These are phyloP conservation scores for Xanthoconium stramineum DNA, from an alignment of 768 basidiomycete genomes.

Conservation along the genomic window DNA sequence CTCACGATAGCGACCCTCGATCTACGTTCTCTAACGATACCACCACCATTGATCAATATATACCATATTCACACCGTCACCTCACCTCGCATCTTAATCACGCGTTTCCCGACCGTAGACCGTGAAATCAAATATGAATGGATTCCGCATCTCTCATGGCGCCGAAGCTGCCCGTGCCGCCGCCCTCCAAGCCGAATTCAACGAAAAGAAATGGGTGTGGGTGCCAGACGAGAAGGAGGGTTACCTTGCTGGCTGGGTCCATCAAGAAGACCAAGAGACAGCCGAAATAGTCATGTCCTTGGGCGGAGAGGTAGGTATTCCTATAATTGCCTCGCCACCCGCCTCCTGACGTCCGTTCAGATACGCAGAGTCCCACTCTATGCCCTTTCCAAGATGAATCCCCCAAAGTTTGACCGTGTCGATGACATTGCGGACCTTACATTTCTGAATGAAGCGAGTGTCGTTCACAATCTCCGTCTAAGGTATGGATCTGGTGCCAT, in stretches of 20 bases:
- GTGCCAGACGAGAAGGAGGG: constrained; percentile 90
- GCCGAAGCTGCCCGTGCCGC: constrained; percentile 79
- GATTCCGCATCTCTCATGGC: constrained; percentile 46
- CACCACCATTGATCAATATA: neutral
- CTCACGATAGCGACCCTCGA: constrained; percentile 5
- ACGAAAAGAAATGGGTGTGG: constrained; percentile 99
- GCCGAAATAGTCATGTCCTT: constrained; percentile 84
- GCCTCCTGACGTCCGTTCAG: constrained; percentile 31
- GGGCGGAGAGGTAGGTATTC: constrained; percentile 66
- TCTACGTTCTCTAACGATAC: neutral
- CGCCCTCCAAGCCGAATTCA: constrained; percentile 92
- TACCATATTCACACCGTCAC: neutral
- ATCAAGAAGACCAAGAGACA: constrained; percentile 77
- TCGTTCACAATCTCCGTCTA: constrained; percentile 94
- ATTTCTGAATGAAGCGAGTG: constrained; percentile 96
- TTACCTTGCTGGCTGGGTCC: constrained; percentile 92
- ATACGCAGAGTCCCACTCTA: constrained; percentile 72
- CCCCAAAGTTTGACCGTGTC: constrained; percentile 96
- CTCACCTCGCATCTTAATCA: neutral
- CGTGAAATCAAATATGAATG: constrained; percentile 40
- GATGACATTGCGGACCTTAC: constrained; percentile 98
- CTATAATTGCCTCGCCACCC: neutral
- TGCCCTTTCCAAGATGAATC: constrained; percentile 92
- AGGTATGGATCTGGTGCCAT: constrained; percentile 91
- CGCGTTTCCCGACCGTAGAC: constrained; percentile 11